Evolutionary conservation across 2,329 filamentous ascomycete genomes (phyloP), one percentile per base, ranked within the genome.

Genomic region (Hypoxylon sp.): DNA sequence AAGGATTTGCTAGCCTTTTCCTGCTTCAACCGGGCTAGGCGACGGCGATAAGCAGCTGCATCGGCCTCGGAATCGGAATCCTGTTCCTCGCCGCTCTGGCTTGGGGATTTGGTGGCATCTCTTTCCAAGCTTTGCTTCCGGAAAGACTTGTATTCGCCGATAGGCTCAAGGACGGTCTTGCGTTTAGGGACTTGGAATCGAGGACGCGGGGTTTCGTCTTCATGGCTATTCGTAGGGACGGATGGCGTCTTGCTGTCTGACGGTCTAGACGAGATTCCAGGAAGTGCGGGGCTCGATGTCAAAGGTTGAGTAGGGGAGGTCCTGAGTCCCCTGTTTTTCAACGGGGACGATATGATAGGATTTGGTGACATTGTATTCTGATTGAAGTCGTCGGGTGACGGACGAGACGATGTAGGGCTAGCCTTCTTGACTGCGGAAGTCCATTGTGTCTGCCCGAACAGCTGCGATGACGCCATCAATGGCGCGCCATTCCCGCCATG

Each of bases 361-460:
- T 84, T 84, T 0, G 85, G 81, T 2, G 85, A 86, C 3, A 85
- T 83, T 0, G 80, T 78, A 56, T 85, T 81, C 25, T 80, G 76
- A 13, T 73, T 73, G 10, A 85, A 82, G 3, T 84, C 72, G 46
- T 83, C 79, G 0, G 87, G 87, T 1, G 87, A 89, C 0, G 87
- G 87, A 10, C 87, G 81, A 1, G 87, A 89, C 1, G 86, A 89
- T 0, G 87, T 89, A 20, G 87, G 87, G 64, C 86, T 89, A 50
- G 80, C 76, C 25, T 79, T 81, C 72, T 84, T 87, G 14, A 83
- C 73, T 1, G 82, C 85, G 1, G 87, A 88, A 1, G 87, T 88
- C 33, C 80, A 80, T 68, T 87, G 87, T 0, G 87, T 89, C 70
- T 85, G 83, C 0, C 80, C 82, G 70, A 89, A 89, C 7, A 89